Evolutionary conservation across 2,329 filamentous ascomycete genomes (phyloP), one percentile per base, ranked within the genome.

Genomic region (Pseudocercospora crystallina): DNA sequence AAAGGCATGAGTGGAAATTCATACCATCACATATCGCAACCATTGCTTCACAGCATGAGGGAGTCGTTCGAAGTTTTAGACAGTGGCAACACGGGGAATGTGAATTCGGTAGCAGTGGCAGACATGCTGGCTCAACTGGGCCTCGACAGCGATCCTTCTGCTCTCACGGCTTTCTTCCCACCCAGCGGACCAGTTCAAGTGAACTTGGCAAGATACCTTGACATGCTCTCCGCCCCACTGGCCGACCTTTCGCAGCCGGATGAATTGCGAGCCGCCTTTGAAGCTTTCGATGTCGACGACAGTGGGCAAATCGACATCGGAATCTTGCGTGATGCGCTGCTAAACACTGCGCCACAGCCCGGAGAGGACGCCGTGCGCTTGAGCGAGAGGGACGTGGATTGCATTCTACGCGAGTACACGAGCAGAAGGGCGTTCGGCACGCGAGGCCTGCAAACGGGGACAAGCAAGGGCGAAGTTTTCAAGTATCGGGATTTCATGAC

Each of bases 1-100:
- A 60, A 58, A 29, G 39, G 47, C 11, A 37, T 54, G 5, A 48
- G 54, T 13, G 59, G 51, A 32, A 56, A 55, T 31, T 54, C 56
- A 47, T 75, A 90, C 38, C 84, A 85, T 2, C 86, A 88, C 64
- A 73, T 97, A 36, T 87, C 92, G 33, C 84, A 89, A 2, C 79
- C 88, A 2, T 89, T 96, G 62, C 83, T 96, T 32, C 84, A 91
- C 64, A 89, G 89, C 62, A 81, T 99, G 71, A 83, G 94, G 54
- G 92, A 97, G 67, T 90, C 87, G 0, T 99, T 97, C 70, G 89
- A 95, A 70, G 90, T 96, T 52, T 79, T 99, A 40, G 94, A 97
- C 70, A 81, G 89, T 53, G 86, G 94, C 70, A 91, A 90, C 64
- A 90, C 94, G 65, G 91, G 92, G 13, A 76, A 82, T 43, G 85